These are phyloP conservation scores for Lophiostoma macrostomum DNA, from an alignment of 495 filamentous ascomycete genomes.

Conservation along the genomic window DNA sequence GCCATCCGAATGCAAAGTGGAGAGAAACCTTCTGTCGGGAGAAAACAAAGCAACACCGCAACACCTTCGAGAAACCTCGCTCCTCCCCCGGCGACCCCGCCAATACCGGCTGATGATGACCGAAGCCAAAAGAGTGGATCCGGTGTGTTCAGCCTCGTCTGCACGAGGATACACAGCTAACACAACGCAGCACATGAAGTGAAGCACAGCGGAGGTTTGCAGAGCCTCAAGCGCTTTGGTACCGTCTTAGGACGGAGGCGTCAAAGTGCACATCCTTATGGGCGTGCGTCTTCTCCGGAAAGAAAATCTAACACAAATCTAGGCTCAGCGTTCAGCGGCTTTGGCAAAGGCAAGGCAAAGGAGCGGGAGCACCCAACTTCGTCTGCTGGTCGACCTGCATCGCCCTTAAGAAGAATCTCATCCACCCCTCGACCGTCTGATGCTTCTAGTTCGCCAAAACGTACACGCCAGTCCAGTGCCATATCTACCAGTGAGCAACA, in stretches of 20 bases:
- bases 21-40: constrained; percentile 27
- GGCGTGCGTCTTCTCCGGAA: constrained; percentile 38
- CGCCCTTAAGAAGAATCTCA: constrained; percentile 26
- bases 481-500: constrained; percentile 19
- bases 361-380: constrained; percentile 22
- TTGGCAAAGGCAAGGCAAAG: constrained; percentile 31
- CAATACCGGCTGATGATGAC: constrained; percentile 31
- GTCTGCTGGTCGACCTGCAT: constrained; percentile 22
- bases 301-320: constrained; percentile 37
- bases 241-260: constrained; percentile 39
- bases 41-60: constrained; percentile 32
- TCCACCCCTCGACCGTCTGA: constrained; percentile 27
- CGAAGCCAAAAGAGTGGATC: constrained; percentile 40
- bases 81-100: constrained; percentile 22
- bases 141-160: constrained; percentile 14
- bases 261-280: constrained; percentile 40
- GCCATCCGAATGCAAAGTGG: constrained; percentile 49
- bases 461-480: constrained; percentile 16
- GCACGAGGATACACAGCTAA: constrained; percentile 16
- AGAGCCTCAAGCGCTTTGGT: constrained; percentile 42
- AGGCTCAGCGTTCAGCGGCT: constrained; percentile 19
- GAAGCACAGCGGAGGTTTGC: constrained; percentile 34
- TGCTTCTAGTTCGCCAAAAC: constrained; percentile 27
- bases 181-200: constrained; percentile 33
- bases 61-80: constrained; percentile 27